Base-by-base conservation (phyloP, 805 yeast species). In the Isabelozyma rhagii region DNA sequence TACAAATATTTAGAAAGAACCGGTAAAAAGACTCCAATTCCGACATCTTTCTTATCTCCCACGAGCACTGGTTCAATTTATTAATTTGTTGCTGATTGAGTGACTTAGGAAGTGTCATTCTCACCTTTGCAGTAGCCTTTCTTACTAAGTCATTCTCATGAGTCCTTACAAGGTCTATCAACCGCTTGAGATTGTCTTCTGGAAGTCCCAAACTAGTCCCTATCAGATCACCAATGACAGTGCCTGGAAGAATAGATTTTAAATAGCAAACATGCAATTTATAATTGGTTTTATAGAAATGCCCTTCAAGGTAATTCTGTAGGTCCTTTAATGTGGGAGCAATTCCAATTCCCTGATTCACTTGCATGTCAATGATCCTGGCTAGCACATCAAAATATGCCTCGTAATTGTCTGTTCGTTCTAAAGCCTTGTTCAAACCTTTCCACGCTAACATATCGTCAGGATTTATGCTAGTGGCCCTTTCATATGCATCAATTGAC, bases 371-470 rank as follows among this genome's bases (percentile, higher is more conserved):
- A 21, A 82, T 69, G 51, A 78, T 77, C 4, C 70, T 66, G 2
- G 79, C 73, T 48, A 80, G 60, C 5, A 79, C 71, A 0, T 64
- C 57, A 57, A 86, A 84, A 62, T 79, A 84, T 2, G 65, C 49
- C 4, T 62, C 58, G 53, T 68, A 71, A 47, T 80, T 77, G 3
- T 71, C 62, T 31, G 57, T 55, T 10, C 66, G 57, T 48, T 68
- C 67, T 9, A 68, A 72, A 0, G 82, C 64, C 44, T 80, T 77
- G 51, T 83, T 67, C 51, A 85, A 74, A 1, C 98, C 98, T 59
- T 88, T 89, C 96, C 94, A 92, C 0, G 91, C 96, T 25, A 80
- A 63, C 1, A 82, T 54, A 46, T 84, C 81, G 1, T 71, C 70
- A 0, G 81, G 77, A 28, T 82, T 78, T 1, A 83, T 46, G 5